Conservation (phyloP, 306 rosid species). For the Gillenia trifoliata region DNA sequence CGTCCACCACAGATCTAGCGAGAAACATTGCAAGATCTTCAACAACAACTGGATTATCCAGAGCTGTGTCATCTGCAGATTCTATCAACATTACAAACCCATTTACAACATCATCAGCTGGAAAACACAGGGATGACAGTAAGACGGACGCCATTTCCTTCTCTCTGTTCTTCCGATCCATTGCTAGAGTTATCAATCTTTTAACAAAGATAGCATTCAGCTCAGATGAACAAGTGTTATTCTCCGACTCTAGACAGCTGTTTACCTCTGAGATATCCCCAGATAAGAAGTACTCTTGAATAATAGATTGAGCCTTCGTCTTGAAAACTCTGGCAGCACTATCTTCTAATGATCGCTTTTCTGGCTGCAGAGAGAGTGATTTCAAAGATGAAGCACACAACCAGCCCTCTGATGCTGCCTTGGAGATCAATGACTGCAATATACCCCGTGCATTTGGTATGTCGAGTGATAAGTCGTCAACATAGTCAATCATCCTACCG, state of each 20-base stretch:
- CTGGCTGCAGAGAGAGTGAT: constrained; percentile 40
- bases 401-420: constrained; percentile 83
- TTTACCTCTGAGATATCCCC: constrained; percentile 54
- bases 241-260: constrained; percentile 50
- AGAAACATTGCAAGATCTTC: constrained; percentile 79
- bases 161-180: constrained; percentile 73
- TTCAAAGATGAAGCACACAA: constrained; percentile 60
- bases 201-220: constrained; percentile 64
- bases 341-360: constrained; percentile 34
- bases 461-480: constrained; percentile 68
- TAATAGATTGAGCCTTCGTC: constrained; percentile 49
- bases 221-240: constrained; percentile 25
- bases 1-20: constrained; percentile 66
- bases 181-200: constrained; percentile 54
- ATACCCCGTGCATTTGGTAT: constrained; percentile 56
- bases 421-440: constrained; percentile 44
- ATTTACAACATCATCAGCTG: constrained; percentile 57
- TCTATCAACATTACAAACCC: constrained; percentile 66
- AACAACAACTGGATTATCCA: constrained; percentile 61
- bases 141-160: constrained; percentile 75
- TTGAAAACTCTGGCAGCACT: constrained; percentile 45
- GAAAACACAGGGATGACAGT: constrained; percentile 59
- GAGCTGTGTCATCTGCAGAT: constrained; percentile 68
- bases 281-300: constrained; percentile 67
- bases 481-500: constrained; percentile 47